phyloP scores from a whole-genome alignment of 176 grass and related monocot genomes.

The Paspalum vaginatum region DNA sequence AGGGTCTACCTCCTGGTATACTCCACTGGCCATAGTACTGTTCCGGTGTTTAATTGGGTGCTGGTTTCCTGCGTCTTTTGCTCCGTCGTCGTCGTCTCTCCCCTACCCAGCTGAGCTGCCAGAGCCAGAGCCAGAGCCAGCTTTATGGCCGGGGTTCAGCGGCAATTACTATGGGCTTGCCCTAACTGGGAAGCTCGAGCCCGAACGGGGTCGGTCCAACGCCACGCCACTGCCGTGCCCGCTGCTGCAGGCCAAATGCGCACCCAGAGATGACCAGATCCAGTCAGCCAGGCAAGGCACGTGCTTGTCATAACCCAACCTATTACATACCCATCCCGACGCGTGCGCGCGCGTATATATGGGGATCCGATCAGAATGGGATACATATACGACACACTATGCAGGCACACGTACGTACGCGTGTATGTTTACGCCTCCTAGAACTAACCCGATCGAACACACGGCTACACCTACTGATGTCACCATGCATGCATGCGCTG shows the following conservation, averaged over 20 bases:
- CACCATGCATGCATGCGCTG: too few species aligned
- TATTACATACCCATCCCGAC: too few species aligned
- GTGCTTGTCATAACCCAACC: conserved; percentile 8
- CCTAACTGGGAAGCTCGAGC: conserved; percentile 29
- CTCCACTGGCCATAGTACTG: too few species aligned
- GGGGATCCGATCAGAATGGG: background rate
- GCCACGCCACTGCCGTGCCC: background rate
- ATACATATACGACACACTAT: too few species aligned
- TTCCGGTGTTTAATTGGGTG: conserved; percentile 41
- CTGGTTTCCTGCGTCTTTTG: conserved; percentile 33
- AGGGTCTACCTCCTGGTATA: conserved; percentile 7
- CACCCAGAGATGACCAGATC: background rate
- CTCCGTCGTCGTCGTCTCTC: background rate
- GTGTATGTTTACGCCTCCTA: too few species aligned
- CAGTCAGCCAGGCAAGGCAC: background rate
- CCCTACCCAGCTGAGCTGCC: background rate
- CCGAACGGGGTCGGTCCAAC: conserved; percentile 17
- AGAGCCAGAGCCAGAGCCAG: background rate
- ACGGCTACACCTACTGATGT: too few species aligned
- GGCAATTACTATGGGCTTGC: conserved; percentile 32
- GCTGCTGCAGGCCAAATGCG: background rate
- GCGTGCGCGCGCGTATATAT: background rate
- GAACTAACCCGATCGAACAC: too few species aligned
- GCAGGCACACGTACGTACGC: too few species aligned
- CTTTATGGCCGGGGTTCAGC: conserved; percentile 5